Conservation (phyloP, 441 rosid species). For the Hura crepitans region DNA sequence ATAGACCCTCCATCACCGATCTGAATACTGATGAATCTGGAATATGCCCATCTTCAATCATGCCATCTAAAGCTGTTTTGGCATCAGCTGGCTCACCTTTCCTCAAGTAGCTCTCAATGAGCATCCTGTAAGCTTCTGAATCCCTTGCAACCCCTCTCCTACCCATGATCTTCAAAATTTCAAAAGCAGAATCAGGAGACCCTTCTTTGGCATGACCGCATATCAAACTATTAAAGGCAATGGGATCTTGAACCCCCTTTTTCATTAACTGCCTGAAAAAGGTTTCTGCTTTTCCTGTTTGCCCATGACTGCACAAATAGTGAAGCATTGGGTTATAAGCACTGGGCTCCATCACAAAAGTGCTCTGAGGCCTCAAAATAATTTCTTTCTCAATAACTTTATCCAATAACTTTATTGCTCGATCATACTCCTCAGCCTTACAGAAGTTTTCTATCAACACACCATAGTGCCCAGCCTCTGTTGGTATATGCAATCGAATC, state of each 20-base stretch:
- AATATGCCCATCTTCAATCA: conserved; percentile 75
- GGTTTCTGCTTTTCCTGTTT: conserved; percentile 71
- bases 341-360: conserved; percentile 58
- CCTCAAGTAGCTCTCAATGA: conserved; percentile 79
- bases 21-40: conserved; percentile 66
- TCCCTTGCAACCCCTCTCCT: conserved; percentile 74
- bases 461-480: conserved; percentile 88
- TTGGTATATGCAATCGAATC: conserved; percentile 62
- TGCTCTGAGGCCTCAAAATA: conserved; percentile 60
- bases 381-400: conserved; percentile 71
- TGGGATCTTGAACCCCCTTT: conserved; percentile 67
- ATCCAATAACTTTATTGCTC: conserved; percentile 66
- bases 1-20: conserved; percentile 74
- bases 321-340: conserved; percentile 69
- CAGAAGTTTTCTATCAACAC: conserved; percentile 70
- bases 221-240: conserved; percentile 72
- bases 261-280: conserved; percentile 91
- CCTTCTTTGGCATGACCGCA: conserved; percentile 88
- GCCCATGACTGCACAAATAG: conserved; percentile 65
- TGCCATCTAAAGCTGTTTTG: conserved; percentile 72
- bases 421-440: conserved; percentile 59
- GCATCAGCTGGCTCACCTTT: conserved; percentile 96
- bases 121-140: conserved; percentile 56
- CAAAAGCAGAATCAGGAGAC: conserved; percentile 66
- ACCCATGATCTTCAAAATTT: conserved; percentile 78